A percentile compares a stretch with the other conserved stretches of the same genome.
Conservation (phyloP, 2,329 filamentous ascomycete species). For the Ophiostoma populinum region DNA sequence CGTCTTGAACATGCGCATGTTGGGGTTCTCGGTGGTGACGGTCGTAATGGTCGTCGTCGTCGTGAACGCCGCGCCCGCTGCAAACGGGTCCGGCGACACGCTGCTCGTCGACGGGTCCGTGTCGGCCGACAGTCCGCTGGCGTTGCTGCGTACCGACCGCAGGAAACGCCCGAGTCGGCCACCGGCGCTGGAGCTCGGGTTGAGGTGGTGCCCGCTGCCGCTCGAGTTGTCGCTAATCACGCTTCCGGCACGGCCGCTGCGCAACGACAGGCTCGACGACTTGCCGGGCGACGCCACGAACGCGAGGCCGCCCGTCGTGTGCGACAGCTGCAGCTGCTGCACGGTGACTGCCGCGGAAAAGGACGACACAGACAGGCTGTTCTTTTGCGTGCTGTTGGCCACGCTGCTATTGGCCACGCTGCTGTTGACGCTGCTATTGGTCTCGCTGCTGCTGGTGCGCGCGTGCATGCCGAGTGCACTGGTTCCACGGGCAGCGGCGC, state of each 20-base stretch:
- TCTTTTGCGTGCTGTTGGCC: no score
- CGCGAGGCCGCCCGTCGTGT: no score
- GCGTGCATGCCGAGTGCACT: slow-evolving; percentile 1
- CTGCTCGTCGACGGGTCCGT: not conserved
- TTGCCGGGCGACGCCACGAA: no score
- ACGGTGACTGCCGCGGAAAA: no score
- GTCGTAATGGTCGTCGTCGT: not conserved
- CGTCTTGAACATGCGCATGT: no score
- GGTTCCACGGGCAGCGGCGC: slow-evolving; percentile 9
- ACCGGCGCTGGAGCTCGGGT: not conserved
- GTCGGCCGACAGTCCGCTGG: not conserved
- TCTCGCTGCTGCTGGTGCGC: not conserved
- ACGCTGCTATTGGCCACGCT: no score
- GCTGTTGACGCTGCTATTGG: not conserved
- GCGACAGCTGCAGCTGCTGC: no score
- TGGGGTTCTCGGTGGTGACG: not conserved
- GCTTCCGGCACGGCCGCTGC: not conserved
- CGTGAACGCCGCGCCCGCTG: not conserved
- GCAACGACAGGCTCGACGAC: not conserved
- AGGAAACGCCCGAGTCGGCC: not conserved
- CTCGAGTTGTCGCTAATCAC: not conserved
- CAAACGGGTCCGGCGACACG: no score
- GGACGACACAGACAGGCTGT: no score
- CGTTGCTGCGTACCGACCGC: not conserved
- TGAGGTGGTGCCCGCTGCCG: not conserved